Evolutionary conservation across 1,284 basidiomycete species (phyloP).

Genomic region (Marasmius oreades): DNA sequence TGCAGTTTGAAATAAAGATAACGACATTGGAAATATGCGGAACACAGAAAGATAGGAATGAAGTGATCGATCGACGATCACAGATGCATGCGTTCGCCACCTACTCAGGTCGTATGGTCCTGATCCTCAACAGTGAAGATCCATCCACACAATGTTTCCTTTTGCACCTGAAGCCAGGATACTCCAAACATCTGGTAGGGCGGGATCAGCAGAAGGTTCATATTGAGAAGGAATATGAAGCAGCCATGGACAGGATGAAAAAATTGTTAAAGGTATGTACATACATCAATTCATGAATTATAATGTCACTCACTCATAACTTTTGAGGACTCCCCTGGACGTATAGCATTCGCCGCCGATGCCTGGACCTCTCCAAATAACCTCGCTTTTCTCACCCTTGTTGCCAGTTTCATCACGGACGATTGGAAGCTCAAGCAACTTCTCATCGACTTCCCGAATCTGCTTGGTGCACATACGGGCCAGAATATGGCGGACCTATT

Average conservation of each 20-base stretch:
- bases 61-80: too few relatives aligned
- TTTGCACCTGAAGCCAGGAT: background rate
- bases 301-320: background rate
- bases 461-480: background rate
- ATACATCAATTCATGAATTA: background rate
- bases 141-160: background rate
- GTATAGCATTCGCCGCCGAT: background rate
- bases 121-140: too few relatives aligned
- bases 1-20: too few relatives aligned
- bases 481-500: background rate
- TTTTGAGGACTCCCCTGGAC: background rate
- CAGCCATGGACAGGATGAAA: background rate
- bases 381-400: background rate
- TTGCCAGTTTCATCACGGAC: background rate
- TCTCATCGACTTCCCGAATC: background rate
- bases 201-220: background rate
- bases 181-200: background rate
- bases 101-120: too few relatives aligned
- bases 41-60: too few relatives aligned
- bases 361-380: background rate
- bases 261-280: background rate
- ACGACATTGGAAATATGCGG: too few relatives aligned
- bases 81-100: too few relatives aligned
- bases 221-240: background rate
- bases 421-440: background rate